Evolutionary conservation across 345 rosid species (phyloP).

Genomic region (Melaleuca alternifolia): DNA sequence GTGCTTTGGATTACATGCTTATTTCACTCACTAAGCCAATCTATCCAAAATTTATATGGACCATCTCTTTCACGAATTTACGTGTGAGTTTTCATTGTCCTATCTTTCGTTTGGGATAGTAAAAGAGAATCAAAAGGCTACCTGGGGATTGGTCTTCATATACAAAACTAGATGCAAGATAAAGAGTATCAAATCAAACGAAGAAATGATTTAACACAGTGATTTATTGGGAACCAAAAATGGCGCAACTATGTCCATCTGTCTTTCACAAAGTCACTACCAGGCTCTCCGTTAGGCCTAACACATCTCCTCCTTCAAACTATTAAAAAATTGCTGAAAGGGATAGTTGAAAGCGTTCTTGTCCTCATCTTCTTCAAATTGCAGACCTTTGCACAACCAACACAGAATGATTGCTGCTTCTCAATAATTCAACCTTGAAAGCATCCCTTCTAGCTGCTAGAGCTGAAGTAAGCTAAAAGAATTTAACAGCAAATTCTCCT

Average conservation of each 20-base stretch:
- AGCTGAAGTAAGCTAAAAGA: not conserved
- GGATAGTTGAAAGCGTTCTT: not conserved
- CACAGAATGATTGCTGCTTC: not conserved
- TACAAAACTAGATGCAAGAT: not conserved
- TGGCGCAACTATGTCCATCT: not conserved
- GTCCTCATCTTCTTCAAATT: not conserved
- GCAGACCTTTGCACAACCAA: not conserved
- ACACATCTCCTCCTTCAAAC: not conserved
- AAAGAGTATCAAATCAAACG: not conserved
- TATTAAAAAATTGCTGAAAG: not conserved
- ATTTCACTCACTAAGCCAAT: not conserved
- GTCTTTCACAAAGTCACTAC: not conserved
- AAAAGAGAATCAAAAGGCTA: not conserved
- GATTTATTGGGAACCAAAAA: not conserved
- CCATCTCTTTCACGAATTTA: not conserved
- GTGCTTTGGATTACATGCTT: not conserved
- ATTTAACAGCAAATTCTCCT: not conserved
- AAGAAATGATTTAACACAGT: not conserved
- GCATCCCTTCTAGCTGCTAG: not conserved
- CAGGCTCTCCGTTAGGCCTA: not conserved
- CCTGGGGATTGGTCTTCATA: not conserved
- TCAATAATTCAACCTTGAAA: not conserved
- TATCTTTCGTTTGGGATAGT: not conserved
- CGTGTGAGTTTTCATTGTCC: not conserved
- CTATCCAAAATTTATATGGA: not conserved